Percentiles rank a stretch among this genome's conserved stretches.
Conservation (phyloP, 73 alveolate genomes). For the Stentor coeruleus region DNA sequence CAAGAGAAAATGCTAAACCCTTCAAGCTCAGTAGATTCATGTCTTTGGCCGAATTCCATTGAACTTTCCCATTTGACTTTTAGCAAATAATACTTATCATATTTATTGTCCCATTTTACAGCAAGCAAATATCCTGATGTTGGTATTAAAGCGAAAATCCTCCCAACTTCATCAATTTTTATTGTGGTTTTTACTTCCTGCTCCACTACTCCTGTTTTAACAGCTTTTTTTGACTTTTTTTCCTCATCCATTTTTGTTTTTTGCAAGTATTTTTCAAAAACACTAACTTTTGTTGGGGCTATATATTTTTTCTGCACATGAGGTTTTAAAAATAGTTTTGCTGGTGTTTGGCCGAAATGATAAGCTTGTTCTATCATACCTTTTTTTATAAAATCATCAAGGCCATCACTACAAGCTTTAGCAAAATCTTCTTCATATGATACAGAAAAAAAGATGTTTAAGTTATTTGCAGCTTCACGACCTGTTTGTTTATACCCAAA, state of each 20-base stretch:
- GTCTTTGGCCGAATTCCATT: not conserved
- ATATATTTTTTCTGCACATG: slow-evolving; percentile 81
- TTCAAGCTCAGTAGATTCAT: not conserved
- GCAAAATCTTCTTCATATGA: slow-evolving; percentile 86
- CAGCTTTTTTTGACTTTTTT: too few species aligned
- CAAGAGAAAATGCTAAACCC: not conserved
- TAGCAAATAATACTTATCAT: not conserved
- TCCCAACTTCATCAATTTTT: not conserved
- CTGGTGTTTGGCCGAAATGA: slow-evolving; percentile 98
- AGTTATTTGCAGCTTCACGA: slow-evolving; percentile 77
- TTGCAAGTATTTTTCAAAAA: not conserved
- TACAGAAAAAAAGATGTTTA: slow-evolving; percentile 58
- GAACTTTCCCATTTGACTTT: not conserved
- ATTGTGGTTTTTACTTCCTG: not conserved
- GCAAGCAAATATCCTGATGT: not conserved
- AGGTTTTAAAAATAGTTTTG: slow-evolving; percentile 78
- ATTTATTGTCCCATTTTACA: not conserved
- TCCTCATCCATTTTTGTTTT: not conserved
- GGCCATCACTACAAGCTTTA: slow-evolving; percentile 45
- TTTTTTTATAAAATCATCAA: slow-evolving; percentile 65
- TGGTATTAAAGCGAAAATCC: slow-evolving; percentile 6
- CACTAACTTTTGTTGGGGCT: not conserved
- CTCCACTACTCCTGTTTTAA: too few species aligned
- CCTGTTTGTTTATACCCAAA: slow-evolving; percentile 88
- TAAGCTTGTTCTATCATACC: slow-evolving; percentile 87